Evolutionary conservation across 1,284 basidiomycete species (phyloP).

Genomic region (Fistulina hepatica): DNA sequence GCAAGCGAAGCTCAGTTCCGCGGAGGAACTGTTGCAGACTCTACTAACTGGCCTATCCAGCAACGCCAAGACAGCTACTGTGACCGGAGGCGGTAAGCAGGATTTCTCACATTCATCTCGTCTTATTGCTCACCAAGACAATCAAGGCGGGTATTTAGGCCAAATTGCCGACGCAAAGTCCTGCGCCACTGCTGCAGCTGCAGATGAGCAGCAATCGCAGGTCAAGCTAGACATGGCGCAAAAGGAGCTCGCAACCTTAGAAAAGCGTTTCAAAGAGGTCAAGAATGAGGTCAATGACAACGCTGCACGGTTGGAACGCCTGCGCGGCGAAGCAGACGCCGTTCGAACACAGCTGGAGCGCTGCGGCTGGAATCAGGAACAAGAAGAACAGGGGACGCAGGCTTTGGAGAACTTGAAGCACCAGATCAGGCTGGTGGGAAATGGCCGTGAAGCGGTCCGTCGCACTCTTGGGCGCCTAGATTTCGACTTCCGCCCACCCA

Average conservation of each 20-base stretch:
- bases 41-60: constrained; percentile 86
- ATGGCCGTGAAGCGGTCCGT: constrained; percentile 69
- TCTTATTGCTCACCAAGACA: too few species aligned
- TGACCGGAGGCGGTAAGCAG: constrained; percentile 40
- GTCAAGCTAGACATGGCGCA: constrained; percentile 72
- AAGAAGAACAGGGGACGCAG: constrained; percentile 58
- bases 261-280: constrained; percentile 76
- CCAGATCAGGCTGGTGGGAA: constrained; percentile 48
- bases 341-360: constrained; percentile 43
- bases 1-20: constrained; percentile 55
- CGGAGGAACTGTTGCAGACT: constrained; percentile 93
- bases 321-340: constrained; percentile 51
- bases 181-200: constrained; percentile 63
- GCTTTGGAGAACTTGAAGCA: constrained; percentile 45
- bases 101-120: too few species aligned
- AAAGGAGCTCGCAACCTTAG: constrained; percentile 72
- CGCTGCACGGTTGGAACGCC: constrained; percentile 53
- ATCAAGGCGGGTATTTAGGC: constrained; percentile 97
- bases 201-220: constrained; percentile 81
- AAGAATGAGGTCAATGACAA: constrained; percentile 78
- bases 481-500: constrained; percentile 83
- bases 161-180: constrained; percentile 86
- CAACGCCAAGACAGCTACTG: constrained; percentile 21
- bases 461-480: constrained; percentile 64
- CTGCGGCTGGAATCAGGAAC: constrained; percentile 74